Base-by-base conservation (phyloP, 495 filamentous ascomycete genomes). In the Xylaria nigripes region DNA sequence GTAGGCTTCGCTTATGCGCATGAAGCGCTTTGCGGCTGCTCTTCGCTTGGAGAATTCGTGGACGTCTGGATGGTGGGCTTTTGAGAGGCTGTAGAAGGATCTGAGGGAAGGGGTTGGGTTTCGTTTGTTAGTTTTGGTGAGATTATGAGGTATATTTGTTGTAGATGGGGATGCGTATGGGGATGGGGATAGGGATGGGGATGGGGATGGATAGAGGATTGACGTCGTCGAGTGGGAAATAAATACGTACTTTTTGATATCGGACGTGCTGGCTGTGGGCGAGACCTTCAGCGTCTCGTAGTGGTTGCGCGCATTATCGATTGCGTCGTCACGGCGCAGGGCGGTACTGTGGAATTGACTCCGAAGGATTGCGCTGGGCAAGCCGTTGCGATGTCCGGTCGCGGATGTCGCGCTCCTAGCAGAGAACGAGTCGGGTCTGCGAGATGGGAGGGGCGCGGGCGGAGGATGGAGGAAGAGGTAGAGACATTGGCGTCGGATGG, bases 11-110 rank as follows among this genome's bases (percentile, higher is more conserved):
- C 80, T 85, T 66, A 98, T 87, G 55, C 78, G 73, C 71, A 91
- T 81, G 80, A 98, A 98, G 66, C 86, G 87, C 30, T 76, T 63
- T 19, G 84, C 72, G 53, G 93, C 87, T 2, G 27, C 13, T 18
- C 53, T 45, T 56, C 75, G 66, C 1, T 87, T 85, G 72, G 95
- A 84, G 55, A 72, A 45, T 53, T 78, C 87, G 77, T 97, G 93
- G 70, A 79, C 84, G 80, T 98, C 93, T 13, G 93, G 93, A 75
- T 98, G 93, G 81, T 96, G 86, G 47, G 73, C 69, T 72, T 96
- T 93, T 70, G 90, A 95, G 67, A 98, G 86, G 59, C 75, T 62
- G 79, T 95, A 96, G 81, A 94, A 98, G 76, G 90, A 83, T 54
- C 32, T 68, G 50, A 3, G 15, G 12, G 36, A 6, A 43, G 36